phyloP scores from a whole-genome alignment of 1,139 yeast species.

The Geotrichum siamense region DNA sequence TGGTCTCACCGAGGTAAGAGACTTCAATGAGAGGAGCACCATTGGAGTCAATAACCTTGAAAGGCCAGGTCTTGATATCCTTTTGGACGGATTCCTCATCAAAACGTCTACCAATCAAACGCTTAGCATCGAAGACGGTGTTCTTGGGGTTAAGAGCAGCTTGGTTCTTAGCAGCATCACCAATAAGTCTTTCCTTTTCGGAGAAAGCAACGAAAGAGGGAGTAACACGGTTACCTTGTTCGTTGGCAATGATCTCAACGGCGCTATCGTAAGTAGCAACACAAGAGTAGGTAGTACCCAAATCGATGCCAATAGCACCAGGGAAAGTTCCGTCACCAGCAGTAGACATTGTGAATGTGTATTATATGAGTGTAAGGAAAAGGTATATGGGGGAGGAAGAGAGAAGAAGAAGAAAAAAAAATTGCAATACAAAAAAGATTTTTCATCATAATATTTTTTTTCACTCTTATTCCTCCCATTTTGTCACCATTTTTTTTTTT shows the following conservation, averaged over 20 bases:
- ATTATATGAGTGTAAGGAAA: not conserved
- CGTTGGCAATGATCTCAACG: constrained; percentile 89
- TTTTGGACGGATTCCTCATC: constrained; percentile 87
- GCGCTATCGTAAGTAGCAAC: constrained; percentile 81
- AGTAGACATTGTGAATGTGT: constrained; percentile 16
- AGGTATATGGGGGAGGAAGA: constrained; percentile 4
- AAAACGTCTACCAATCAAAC: constrained; percentile 93
- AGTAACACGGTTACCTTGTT: constrained; percentile 98
- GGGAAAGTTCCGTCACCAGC: constrained; percentile 88
- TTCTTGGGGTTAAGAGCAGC: constrained; percentile 95
- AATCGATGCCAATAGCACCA: constrained; percentile 96
- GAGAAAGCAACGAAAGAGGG: constrained; percentile 98
- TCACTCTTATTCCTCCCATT: not conserved
- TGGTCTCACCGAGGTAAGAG: constrained; percentile 87
- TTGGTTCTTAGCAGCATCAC: constrained; percentile 99
- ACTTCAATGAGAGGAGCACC: constrained; percentile 92
- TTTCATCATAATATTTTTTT: constrained; percentile 2
- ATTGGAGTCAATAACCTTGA: constrained; percentile 78
- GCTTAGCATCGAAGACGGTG: constrained; percentile 97
- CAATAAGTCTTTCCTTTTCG: constrained; percentile 93
- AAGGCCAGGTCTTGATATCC: constrained; percentile 97
- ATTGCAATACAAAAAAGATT: constrained; percentile 3
- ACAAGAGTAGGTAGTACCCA: constrained; percentile 84
- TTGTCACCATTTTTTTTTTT: too few species aligned
- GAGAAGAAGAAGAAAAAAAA: constrained; percentile 4